Evolutionary conservation across 345 rosid genomes (phyloP).

Genomic region (Eutrema heterophyllum): DNA sequence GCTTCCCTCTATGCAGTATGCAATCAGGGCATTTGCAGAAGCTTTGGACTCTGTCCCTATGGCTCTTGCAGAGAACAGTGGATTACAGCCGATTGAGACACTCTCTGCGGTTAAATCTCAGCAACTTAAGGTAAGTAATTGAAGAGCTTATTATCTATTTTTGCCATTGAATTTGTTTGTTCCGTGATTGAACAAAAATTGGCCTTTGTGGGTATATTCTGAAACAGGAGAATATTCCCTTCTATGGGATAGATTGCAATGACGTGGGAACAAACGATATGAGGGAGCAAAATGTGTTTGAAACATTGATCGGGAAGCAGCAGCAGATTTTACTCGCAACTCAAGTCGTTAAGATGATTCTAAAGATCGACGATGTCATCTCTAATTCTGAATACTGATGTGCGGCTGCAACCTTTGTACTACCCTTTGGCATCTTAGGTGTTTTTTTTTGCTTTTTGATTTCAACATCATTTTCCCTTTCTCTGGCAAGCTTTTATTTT

Average conservation of each 20-base stretch:
- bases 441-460: neutral
- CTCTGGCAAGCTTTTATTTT: slow-evolving; percentile 1
- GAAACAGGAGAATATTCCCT: slow-evolving; percentile 72
- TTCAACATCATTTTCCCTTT: neutral
- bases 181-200: neutral
- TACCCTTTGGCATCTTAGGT: neutral
- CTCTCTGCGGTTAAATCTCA: slow-evolving; percentile 91
- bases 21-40: slow-evolving; percentile 90
- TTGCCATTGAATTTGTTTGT: neutral
- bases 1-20: slow-evolving; percentile 54
- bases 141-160: neutral
- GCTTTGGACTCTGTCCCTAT: slow-evolving; percentile 80
- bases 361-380: slow-evolving; percentile 95
- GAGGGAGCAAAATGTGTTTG: slow-evolving; percentile 85
- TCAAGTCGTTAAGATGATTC: slow-evolving; percentile 96
- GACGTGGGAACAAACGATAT: slow-evolving; percentile 95
- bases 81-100: slow-evolving; percentile 92
- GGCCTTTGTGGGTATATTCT: neutral
- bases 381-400: slow-evolving; percentile 68
- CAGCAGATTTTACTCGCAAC: slow-evolving; percentile 97
- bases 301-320: slow-evolving; percentile 95
- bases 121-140: slow-evolving; percentile 64
- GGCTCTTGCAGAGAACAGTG: slow-evolving; percentile 99
- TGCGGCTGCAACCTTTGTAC: neutral
- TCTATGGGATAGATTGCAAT: slow-evolving; percentile 88